Evolutionary conservation across 2,329 filamentous ascomycete species (phyloP), one percentile per base, ranked within the genome.

Genomic region (Fusarium chuoi): DNA sequence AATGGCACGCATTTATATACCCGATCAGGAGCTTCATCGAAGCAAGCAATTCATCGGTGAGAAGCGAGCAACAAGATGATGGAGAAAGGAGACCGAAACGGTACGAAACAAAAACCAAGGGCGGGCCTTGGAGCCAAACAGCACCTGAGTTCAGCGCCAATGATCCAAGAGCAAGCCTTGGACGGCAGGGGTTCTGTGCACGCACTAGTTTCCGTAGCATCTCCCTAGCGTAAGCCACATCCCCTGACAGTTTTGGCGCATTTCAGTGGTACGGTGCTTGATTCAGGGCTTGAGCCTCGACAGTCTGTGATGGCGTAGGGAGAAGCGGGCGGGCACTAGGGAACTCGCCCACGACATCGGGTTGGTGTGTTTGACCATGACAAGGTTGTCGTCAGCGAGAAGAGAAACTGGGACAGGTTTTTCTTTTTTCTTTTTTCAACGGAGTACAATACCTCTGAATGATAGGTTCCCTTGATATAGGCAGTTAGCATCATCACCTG

Each of bases 311-410:
- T 61, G 69, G 70, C 57, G 48, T 65, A 64, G 52, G 46, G 49
- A 76, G 60, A 63, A 74, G 63, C 36, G 48, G 57, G 67, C 76
- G 76, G 76, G 72, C 76, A 77, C 76, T 78, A 78, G 70, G 72
- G 55, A 77, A 75, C 62, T 68, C 69, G 60, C 42, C 76, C 74
- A 75, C 52, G 55, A 66, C 71, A 65, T 74, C 64, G 76, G 76
- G 76, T 67, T 73, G 55, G 45, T 26, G 15, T 66, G 62, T 62
- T 49, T 42, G 30, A 24, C n/a, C 24, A 12, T 35, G 63, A 52
- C 39, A 52, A 57, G 57, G 45, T 54, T 52, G 59, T 57, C 42
- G 41, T 41, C 39, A 48, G 39, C 30, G 36, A 70, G 30, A 41
- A 30, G 33, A 63, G 41, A 64, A 44, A 30, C 24, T 28, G 46